Evolutionary conservation across 176 grass and related monocot species (phyloP), one percentile per base, ranked within the genome.

Genomic region (Areca catechu): DNA sequence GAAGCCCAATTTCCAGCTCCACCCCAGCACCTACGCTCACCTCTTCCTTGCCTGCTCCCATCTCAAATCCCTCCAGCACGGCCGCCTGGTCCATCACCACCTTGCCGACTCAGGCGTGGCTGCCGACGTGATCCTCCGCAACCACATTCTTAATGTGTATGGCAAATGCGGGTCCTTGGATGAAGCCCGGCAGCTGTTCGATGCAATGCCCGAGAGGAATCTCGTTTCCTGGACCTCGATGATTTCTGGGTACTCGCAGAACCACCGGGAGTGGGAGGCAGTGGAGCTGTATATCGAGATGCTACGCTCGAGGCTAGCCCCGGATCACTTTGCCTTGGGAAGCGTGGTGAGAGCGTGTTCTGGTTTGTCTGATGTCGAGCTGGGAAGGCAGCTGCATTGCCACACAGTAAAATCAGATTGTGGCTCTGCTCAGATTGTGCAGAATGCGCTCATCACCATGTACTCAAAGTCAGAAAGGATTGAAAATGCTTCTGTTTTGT

Each of bases 1-100:
- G n/a, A 19, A 19, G 6, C 7, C 29, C 19, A 21, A n/a, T 15
- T 16, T 30, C 56, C 69, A 61, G n/a, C 69, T 71, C 24, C 51
- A 29, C 23, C 69, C 69, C 37, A 60, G 55, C 48, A 53, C 69
- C 57, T 71, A 71, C 69, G 69, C 56, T n/a, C 56, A 21, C 57
- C 69, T 71, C 69, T 71, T 71, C 57, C 48, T 71, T 5, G 69
- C 69, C 17, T 53, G 69, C 69, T 71, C 69, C 48, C 24, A 61
- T 18, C 69, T 71, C 22, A 58, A 59, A 49, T 71, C 69, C 48
- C 56, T 71, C 24, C 57, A 15, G n/a, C 47, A 71, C 12, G 56
- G 22, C 48, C 69, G 69, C 5, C 56, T 50, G 49, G 6, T 71
- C 48, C 57, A 71, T 49, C 69, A 48, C 15, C 69, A 71, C 57